Conservation (phyloP, 176 grass and related monocot species). For the Oryza coarctata region DNA sequence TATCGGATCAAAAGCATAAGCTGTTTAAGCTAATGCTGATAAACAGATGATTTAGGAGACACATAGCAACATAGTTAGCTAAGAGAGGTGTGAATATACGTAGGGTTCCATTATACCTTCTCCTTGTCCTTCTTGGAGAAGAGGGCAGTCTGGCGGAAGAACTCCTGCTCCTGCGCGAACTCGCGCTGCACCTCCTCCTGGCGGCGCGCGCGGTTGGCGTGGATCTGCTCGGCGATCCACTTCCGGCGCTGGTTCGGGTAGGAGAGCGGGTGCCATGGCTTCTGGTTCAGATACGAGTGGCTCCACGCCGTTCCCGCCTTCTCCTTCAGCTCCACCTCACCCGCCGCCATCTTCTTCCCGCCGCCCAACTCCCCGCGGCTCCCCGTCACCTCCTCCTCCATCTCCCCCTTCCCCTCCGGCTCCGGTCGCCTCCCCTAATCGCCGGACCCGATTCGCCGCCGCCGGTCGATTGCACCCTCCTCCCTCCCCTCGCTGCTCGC, state of each 20-base stretch:
- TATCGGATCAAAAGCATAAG: not conserved
- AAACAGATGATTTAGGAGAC: not conserved
- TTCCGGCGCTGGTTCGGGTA: conserved; percentile 98
- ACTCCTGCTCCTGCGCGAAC: conserved; percentile 98
- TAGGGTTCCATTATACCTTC: conserved; percentile 56
- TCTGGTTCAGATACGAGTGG: conserved; percentile 95
- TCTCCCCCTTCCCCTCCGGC: conserved; percentile 11
- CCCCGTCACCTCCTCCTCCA: conserved; percentile 71
- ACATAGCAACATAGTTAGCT: not conserved
- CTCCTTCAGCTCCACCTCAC: conserved; percentile 90
- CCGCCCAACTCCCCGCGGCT: conserved; percentile 26
- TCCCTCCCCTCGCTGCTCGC: not conserved
- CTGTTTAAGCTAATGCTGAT: not conserved
- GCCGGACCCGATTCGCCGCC: conserved; percentile 6
- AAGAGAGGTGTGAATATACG: not conserved
- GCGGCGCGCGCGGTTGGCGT: conserved; percentile 54
- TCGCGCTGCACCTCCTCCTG: conserved; percentile 76
- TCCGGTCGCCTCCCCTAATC: not conserved
- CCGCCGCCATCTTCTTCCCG: conserved; percentile 46
- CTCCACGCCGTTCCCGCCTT: conserved; percentile 97
- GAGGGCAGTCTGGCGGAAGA: conserved; percentile 90
- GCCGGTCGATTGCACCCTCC: not conserved
- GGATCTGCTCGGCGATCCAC: conserved; percentile 97
- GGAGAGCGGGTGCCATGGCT: conserved; percentile 92
- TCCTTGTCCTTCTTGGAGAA: conserved; percentile 97